Evolutionary conservation across 2,329 filamentous ascomycete species (phyloP), one percentile per base, ranked within the genome.

Genomic region (Xylariales sp.): DNA sequence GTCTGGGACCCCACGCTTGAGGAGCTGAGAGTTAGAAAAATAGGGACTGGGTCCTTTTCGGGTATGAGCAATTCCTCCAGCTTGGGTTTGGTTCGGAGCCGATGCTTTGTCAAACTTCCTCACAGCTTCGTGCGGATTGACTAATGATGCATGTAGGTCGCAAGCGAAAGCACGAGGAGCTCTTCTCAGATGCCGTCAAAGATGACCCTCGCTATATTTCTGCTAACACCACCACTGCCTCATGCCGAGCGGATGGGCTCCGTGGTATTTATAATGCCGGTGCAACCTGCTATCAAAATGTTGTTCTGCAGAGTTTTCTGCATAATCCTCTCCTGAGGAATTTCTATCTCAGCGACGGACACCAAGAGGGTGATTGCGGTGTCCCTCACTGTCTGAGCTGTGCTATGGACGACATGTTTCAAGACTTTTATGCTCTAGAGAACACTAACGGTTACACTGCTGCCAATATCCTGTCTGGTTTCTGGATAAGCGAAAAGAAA

Each of bases 211-310:
- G 79, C 39, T 89, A 87, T 51, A 83, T 95, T 46, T 76, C 81
- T 28, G 73, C 73, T 43, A 94, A 96, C 56, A 90, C 89, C 11
- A 83, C 77, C 19, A 77, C 81, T 40, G 83, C 87, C 6, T 85
- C 88, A 11, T 96, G 91, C 57, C 81, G 87, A 40, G 89, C 88
- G 14, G 89, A 85, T 49, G 91, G 93, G 8, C 78, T 96, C 27
- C 81, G 93, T 24, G 91, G 91, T 21, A 84, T 98, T 43, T 96
- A 95, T 63, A 98, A 97, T 56, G 91, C 95, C 59, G 93, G 91
- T n/a, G 89, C 94, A 41, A 97, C 93, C 10, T 98, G 91, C 67
- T 98, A 96, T 63, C 91, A 97, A 74, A 95, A 93, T 52, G 91
- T 96, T 20, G 89, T 97, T 33, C 72, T 98, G 13, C 93, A 97